phyloP scores from a whole-genome alignment of 768 basidiomycete species.

The Termitomyces sp. region DNA sequence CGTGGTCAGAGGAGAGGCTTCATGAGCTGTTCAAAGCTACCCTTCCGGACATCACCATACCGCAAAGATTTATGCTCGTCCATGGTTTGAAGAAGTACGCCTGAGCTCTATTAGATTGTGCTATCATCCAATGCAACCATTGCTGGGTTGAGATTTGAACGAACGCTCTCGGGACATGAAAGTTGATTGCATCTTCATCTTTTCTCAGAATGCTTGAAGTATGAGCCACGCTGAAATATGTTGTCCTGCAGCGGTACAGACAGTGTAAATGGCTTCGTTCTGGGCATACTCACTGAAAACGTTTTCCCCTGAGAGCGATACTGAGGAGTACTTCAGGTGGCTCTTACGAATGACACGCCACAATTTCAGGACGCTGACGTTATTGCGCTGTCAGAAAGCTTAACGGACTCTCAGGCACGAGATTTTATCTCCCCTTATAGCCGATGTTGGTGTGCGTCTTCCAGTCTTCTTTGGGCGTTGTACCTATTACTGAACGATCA shows the following conservation, averaged over 20 bases:
- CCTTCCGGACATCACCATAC: slow-evolving; percentile 5
- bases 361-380: background rate
- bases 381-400: background rate
- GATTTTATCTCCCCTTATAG: background rate
- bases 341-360: background rate
- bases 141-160: background rate
- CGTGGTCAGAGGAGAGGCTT: slow-evolving; percentile 7
- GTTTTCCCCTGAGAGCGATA: background rate
- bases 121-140: background rate
- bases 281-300: background rate
- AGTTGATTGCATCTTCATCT: background rate
- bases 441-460: background rate
- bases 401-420: background rate
- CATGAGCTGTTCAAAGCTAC: slow-evolving; percentile 8
- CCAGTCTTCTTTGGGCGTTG: background rate
- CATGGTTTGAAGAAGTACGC: slow-evolving; percentile 7
- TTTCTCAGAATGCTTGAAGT: background rate
- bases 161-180: background rate
- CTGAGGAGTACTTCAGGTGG: background rate
- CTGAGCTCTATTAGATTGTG: background rate
- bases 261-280: background rate
- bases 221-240: background rate
- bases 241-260: background rate
- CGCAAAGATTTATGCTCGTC: slow-evolving; percentile 10
- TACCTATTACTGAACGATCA: background rate